Percentiles rank a stretch among this genome's conserved stretches.
phyloP scores from a whole-genome alignment of 805 yeast genomes.

The Ascoidea tarda region DNA sequence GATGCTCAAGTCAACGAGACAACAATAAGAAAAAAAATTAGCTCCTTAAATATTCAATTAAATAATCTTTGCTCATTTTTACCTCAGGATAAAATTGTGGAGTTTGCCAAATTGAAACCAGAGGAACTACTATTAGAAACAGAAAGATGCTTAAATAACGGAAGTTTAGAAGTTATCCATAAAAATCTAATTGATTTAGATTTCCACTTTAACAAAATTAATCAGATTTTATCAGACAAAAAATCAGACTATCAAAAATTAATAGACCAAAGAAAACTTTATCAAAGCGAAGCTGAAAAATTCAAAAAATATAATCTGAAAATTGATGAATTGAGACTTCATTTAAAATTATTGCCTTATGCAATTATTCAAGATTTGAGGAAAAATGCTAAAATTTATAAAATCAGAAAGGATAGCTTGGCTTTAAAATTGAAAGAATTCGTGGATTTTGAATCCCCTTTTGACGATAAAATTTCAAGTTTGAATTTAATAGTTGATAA shows the following conservation, averaged over 20 bases:
- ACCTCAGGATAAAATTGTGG: conserved; percentile 92
- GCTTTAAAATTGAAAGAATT: conserved; percentile 9
- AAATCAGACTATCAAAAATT: conserved; percentile 18
- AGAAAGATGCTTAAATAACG: conserved; percentile 62
- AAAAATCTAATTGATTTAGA: conserved; percentile 40
- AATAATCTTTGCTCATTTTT: conserved; percentile 88
- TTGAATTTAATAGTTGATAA: conserved; percentile 5
- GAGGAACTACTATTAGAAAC: conserved; percentile 65
- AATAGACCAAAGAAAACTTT: conserved; percentile 20
- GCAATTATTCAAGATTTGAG: conserved; percentile 28
- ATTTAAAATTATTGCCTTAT: conserved; percentile 33
- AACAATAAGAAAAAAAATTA: conserved; percentile 29
- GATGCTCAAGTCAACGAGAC: conserved; percentile 24
- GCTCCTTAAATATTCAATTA: conserved; percentile 58
- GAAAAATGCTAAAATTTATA: conserved; percentile 12
- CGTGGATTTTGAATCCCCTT: conserved; percentile 10
- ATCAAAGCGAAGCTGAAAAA: conserved; percentile 34
- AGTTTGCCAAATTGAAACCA: conserved; percentile 72
- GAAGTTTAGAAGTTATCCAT: conserved; percentile 43
- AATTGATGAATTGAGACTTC: conserved; percentile 29
- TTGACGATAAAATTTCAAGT: conserved; percentile 9
- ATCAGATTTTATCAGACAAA: conserved; percentile 23
- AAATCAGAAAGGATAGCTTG: conserved; percentile 14
- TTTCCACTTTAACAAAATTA: conserved; percentile 20
- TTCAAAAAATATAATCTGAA: conserved; percentile 32